phyloP scores from a whole-genome alignment of 768 basidiomycete genomes.

The Psilocybe tampanensis region DNA sequence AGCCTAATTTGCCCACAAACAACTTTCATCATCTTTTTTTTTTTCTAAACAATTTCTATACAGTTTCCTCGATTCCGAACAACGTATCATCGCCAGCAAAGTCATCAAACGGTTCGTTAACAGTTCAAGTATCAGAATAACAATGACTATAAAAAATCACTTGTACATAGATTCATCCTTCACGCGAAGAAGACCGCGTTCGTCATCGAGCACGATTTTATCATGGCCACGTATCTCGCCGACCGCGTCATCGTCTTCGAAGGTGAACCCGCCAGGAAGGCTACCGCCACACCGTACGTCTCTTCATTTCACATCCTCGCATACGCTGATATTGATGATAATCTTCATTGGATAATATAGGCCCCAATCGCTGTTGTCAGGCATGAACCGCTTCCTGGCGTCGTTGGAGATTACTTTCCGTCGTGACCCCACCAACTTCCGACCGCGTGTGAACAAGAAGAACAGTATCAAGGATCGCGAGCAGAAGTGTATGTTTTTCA shows the following conservation, averaged over 20 bases:
- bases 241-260: conserved; percentile 96
- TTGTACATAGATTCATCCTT: conserved; percentile 73
- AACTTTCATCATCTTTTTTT: conserved; percentile 16
- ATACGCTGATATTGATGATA: background rate
- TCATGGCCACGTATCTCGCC: conserved; percentile 99
- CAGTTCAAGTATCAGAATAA: background rate
- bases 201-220: conserved; percentile 99
- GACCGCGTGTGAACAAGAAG: conserved; percentile 85
- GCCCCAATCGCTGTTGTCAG: conserved; percentile 91
- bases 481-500: conserved; percentile 66
- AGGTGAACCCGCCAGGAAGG: conserved; percentile 82
- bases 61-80: conserved; percentile 97
- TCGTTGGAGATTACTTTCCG: conserved; percentile 98
- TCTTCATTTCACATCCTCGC: background rate
- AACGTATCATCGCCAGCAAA: conserved; percentile 97
- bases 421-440: conserved; percentile 93
- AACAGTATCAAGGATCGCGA: conserved; percentile 87
- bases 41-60: background rate
- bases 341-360: conserved; percentile 38
- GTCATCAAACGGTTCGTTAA: conserved; percentile 89
- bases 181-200: conserved; percentile 98
- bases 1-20: too few relatives aligned
- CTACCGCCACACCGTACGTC: conserved; percentile 84
- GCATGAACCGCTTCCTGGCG: conserved; percentile 98
- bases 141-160: background rate